Base-by-base conservation (phyloP, 345 rosid genomes). In the Punica granatum region DNA sequence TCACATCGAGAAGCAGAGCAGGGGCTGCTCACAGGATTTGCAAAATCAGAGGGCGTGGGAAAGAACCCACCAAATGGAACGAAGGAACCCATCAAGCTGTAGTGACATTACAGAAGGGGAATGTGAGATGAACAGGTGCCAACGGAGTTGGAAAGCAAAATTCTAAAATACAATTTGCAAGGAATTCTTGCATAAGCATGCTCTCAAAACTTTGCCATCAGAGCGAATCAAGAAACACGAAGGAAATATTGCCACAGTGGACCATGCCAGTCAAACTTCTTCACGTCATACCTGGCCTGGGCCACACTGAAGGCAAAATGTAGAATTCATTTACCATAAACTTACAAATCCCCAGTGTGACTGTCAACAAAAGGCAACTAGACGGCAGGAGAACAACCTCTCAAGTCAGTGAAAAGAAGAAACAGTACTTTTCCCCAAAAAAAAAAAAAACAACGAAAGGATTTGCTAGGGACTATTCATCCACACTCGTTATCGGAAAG, bases 51-150 rank as follows among this genome's bases (percentile, higher is more conserved):
- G 34, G 87, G 81, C 7, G 84, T 76, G 65, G 92, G 76, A 73
- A 91, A 91, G 76, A 89, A 86, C 51, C 97, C 96, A 35, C 86
- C 97, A 69, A 91, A 87, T 41, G 98, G 98, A 72, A 92, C 88
- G 77, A 92, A 92, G 23, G 98, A 92, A 51, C 84, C 98, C 93
- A 92, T 84, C 83, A 92, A 83, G 78, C 98, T 92, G 90, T 62
- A 75, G 31, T 49, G 48, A 67, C 33, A 34, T 51, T 51, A 51
- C 21, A 35, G 37, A n/a, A 19, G 19, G 69, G 35, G 31, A 35
- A 6, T 44, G 9, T 1, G 30, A 51, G 28, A 23, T 51, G 23
- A 46, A 19, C 6, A 6, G 53, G 23, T 19, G 53, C 53, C 7
- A 0, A 51, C 58, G 23, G 58, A 51, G 28, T 9, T 30, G 8